phyloP scores from a whole-genome alignment of 1,284 basidiomycete genomes.

The Tilletia setariae region DNA sequence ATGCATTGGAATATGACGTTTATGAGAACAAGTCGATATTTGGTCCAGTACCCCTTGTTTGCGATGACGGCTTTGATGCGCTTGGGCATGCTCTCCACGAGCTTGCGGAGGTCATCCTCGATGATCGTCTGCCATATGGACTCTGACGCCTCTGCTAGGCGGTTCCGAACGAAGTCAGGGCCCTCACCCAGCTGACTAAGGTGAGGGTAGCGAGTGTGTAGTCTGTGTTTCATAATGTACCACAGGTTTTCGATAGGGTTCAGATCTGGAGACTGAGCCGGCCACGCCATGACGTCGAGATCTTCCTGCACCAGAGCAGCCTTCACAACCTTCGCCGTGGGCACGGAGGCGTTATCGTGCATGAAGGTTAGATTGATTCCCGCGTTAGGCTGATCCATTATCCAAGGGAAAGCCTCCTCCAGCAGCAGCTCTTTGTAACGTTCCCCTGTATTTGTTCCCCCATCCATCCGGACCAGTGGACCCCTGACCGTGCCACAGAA shows the following conservation, averaged over 20 bases:
- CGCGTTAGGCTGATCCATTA: neutral
- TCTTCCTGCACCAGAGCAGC: neutral
- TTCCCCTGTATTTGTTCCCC: neutral
- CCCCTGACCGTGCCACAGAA: neutral
- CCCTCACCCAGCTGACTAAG: neutral
- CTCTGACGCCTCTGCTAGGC: neutral
- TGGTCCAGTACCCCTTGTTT: neutral
- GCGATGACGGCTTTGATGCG: neutral
- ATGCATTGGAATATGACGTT: neutral
- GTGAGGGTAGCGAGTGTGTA: neutral
- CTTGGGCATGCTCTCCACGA: neutral
- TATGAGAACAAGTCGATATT: neutral
- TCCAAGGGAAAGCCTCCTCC: neutral
- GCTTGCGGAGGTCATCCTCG: neutral
- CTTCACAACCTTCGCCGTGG: neutral
- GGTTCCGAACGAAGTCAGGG: neutral
- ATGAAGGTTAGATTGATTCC: neutral
- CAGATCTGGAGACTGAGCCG: neutral
- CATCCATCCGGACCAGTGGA: neutral
- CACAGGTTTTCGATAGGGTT: conserved; percentile 8
- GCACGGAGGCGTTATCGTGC: neutral
- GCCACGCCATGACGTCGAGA: neutral
- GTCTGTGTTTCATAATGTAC: neutral
- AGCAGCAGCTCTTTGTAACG: neutral
- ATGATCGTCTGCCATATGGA: neutral